Evolutionary conservation across 257 asterid genomes (phyloP).

Genomic region (Scutellaria baicalensis): DNA sequence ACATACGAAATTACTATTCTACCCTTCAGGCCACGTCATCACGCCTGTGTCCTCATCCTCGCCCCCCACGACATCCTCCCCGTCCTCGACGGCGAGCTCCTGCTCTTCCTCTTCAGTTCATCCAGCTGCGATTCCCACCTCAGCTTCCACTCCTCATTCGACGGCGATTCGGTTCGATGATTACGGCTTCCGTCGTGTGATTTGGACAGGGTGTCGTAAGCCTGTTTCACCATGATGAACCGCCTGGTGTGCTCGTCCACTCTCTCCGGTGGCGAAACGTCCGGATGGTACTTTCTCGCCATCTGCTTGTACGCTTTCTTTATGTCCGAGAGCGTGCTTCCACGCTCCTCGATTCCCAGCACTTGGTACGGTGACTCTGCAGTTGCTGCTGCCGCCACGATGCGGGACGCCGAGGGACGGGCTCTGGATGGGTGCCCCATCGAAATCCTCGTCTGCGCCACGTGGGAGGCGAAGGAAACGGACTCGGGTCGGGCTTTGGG

Average conservation of each 20-base stretch:
- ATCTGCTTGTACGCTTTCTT: slow-evolving; percentile 51
- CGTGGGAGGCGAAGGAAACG: slow-evolving; percentile 14
- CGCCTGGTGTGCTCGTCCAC: slow-evolving; percentile 45
- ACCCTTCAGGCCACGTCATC: too few species aligned
- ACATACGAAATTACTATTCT: too few species aligned
- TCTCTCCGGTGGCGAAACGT: slow-evolving; percentile 56
- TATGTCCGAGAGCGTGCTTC: slow-evolving; percentile 31
- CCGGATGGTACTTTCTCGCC: slow-evolving; percentile 62
- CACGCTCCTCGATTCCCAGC: slow-evolving; percentile 43
- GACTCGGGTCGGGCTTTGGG: neutral
- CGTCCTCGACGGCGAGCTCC: neutral
- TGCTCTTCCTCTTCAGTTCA: slow-evolving; percentile 22
- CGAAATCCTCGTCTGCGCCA: neutral
- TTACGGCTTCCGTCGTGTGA: slow-evolving; percentile 24
- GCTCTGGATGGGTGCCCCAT: neutral
- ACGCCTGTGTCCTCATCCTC: slow-evolving; percentile 20
- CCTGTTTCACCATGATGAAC: slow-evolving; percentile 43
- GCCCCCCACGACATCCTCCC: slow-evolving; percentile 36
- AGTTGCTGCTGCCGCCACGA: neutral
- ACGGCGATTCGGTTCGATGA: neutral
- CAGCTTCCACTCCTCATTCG: slow-evolving; percentile 22
- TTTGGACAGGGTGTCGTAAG: slow-evolving; percentile 54
- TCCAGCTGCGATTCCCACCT: slow-evolving; percentile 46
- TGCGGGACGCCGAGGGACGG: slow-evolving; percentile 13
- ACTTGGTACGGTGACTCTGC: slow-evolving; percentile 35